phyloP scores from a whole-genome alignment of 176 grass and related monocot species.

The sorghum (Sorghum bicolor) region Sorghum_bicolor_NCBIv3 NC_012870.2:11087001-11087500 shows the following conservation, averaged over 20 bases:
- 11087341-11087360: no score
- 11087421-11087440: not conserved
- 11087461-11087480: not conserved
- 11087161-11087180: not conserved
- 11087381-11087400: not conserved
- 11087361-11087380: no score
- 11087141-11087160: not conserved
- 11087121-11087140: slow-evolving; percentile 12
- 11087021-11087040: slow-evolving; percentile 36
- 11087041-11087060: slow-evolving; percentile 16
- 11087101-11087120: slow-evolving; percentile 42
- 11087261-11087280: not conserved
- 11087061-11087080: not conserved
- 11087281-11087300: not conserved
- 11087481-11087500: no score
- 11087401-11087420: not conserved
- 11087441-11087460: not conserved
- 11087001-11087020: not conserved
- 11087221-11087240: not conserved
- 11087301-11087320: not conserved
- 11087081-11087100: slow-evolving; percentile 27
- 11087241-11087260: not conserved
- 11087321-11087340: no score
- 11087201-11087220: not conserved
- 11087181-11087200: not conserved